Evolutionary conservation across 2,329 filamentous ascomycete genomes (phyloP).

Genomic region (Paraconiothyrium sp.): DNA sequence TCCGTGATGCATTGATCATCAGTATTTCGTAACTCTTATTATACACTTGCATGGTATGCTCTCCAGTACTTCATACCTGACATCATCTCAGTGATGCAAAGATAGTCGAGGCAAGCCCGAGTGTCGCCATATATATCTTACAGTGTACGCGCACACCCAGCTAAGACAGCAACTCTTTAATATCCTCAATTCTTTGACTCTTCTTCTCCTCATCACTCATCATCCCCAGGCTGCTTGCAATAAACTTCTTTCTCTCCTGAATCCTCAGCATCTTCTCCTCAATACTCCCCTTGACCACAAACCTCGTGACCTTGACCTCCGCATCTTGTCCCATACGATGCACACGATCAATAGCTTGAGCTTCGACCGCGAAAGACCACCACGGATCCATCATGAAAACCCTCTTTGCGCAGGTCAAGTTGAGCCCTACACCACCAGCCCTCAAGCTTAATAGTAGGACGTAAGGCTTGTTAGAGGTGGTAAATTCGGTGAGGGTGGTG

Average conservation of each 20-base stretch:
- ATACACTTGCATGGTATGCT: too few relatives aligned
- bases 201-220: slow-evolving; percentile 95
- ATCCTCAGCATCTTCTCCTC: slow-evolving; percentile 94
- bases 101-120: too few relatives aligned
- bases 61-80: too few relatives aligned
- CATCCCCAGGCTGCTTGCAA: slow-evolving; percentile 95
- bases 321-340: slow-evolving; percentile 94
- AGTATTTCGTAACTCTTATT: too few relatives aligned
- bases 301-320: slow-evolving; percentile 85
- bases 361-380: slow-evolving; percentile 98
- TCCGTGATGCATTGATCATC: too few relatives aligned
- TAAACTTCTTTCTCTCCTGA: slow-evolving; percentile 95
- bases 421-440: slow-evolving; percentile 92
- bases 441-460: slow-evolving; percentile 85
- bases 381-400: slow-evolving; percentile 99
- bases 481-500: slow-evolving; percentile 79
- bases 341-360: slow-evolving; percentile 96
- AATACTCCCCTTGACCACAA: slow-evolving; percentile 89
- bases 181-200: slow-evolving; percentile 88
- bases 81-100: too few relatives aligned
- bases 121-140: too few relatives aligned
- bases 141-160: slow-evolving; percentile 32
- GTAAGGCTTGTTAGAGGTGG: slow-evolving; percentile 64
- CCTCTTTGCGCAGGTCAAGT: slow-evolving; percentile 85
- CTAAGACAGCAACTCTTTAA: slow-evolving; percentile 81